phyloP scores from a whole-genome alignment of 805 yeast species.

The Nakazawaea ishiwadae region DNA sequence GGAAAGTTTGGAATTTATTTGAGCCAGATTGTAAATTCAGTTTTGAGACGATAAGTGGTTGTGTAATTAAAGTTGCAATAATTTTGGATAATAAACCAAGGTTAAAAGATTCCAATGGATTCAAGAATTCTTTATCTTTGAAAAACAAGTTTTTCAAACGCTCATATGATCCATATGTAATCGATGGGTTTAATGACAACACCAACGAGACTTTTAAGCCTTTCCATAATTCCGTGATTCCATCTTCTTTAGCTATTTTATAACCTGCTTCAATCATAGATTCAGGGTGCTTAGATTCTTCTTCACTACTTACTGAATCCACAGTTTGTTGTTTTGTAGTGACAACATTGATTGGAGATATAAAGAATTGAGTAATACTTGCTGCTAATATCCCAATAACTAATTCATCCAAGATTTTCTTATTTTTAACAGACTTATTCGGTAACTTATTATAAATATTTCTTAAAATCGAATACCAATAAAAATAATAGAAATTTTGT shows the following conservation, averaged over 20 bases:
- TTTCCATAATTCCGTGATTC: constrained; percentile 71
- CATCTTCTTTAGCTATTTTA: constrained; percentile 58
- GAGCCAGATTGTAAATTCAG: constrained; percentile 62
- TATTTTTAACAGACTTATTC: constrained; percentile 3
- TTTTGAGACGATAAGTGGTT: constrained; percentile 81
- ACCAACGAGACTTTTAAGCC: constrained; percentile 79
- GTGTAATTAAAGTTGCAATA: constrained; percentile 74
- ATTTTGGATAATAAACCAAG: constrained; percentile 80
- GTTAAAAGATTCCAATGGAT: constrained; percentile 61
- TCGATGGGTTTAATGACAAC: constrained; percentile 77
- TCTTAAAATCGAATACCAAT: constrained; percentile 78
- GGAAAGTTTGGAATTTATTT: constrained; percentile 47
- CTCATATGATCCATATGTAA: constrained; percentile 79
- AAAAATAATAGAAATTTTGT: constrained; percentile 78
- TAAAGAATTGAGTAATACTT: constrained; percentile 72
- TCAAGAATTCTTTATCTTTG: constrained; percentile 35
- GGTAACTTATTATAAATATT: constrained; percentile 39
- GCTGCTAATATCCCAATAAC: constrained; percentile 78
- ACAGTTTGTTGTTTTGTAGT: constrained; percentile 56
- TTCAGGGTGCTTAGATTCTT: background rate
- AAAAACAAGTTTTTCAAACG: constrained; percentile 52
- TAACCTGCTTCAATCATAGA: constrained; percentile 37
- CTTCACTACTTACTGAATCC: background rate
- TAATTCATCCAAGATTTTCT: constrained; percentile 44
- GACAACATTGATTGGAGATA: constrained; percentile 76